phyloP scores from a whole-genome alignment of 495 filamentous ascomycete species.

The Achaetomiella virescens region DNA sequence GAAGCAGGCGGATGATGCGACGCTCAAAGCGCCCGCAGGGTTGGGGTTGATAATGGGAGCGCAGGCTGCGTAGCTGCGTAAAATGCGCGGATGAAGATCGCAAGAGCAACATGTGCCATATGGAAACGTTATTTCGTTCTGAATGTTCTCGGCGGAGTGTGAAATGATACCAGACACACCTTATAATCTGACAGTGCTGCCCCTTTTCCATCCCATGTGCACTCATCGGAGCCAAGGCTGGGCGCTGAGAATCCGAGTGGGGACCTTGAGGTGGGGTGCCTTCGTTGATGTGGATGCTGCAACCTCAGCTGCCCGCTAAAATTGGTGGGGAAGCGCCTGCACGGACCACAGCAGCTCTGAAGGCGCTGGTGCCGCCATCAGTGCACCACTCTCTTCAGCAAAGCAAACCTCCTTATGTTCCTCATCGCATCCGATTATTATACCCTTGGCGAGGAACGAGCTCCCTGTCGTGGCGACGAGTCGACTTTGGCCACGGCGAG shows the following conservation, averaged over 20 bases:
- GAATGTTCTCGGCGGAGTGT: no score
- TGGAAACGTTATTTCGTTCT: no score
- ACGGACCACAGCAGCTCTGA: constrained; percentile 1
- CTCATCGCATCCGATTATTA: not conserved
- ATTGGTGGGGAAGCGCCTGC: constrained; percentile 8
- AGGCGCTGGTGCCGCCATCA: constrained; percentile 3
- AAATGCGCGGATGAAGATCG: no score
- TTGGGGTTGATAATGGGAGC: constrained; percentile 34
- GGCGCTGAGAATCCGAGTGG: not conserved
- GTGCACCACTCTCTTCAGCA: constrained; percentile 3
- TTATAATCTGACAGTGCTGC: no score
- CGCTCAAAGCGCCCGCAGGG: constrained; percentile 31
- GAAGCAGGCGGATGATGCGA: constrained; percentile 4
- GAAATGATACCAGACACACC: no score
- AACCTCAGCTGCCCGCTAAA: not conserved
- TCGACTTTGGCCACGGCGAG: not conserved
- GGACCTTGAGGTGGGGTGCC: not conserved
- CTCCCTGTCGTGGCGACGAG: not conserved
- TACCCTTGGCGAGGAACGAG: constrained; percentile 8
- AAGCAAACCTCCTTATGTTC: not conserved
- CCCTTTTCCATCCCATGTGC: not conserved
- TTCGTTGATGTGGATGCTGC: not conserved
- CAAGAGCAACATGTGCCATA: no score
- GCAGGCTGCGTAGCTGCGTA: not conserved
- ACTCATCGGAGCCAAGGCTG: not conserved